Percentiles rank a stretch among this genome's conserved stretches.
Evolutionary conservation across 495 filamentous ascomycete species (phyloP).

Genomic region (Staphylotrichum longicolle): DNA sequence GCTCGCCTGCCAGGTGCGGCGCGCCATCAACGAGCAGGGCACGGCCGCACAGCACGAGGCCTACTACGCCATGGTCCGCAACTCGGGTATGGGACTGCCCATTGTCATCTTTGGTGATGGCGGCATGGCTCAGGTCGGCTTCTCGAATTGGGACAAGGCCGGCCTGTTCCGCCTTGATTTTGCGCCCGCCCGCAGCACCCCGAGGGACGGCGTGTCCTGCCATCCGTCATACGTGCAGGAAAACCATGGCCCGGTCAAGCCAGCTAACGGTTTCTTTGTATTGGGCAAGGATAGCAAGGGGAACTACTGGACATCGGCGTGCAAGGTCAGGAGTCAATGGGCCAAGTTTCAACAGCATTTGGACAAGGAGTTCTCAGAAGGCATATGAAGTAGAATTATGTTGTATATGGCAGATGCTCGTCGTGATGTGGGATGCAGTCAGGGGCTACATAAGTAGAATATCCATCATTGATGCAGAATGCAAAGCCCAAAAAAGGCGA

Average conservation of each 20-base stretch:
- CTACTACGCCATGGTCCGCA: conserved; percentile 31
- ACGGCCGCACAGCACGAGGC: conserved; percentile 47
- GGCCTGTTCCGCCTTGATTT: conserved; percentile 46
- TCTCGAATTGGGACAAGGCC: conserved; percentile 47
- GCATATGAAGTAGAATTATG: no score
- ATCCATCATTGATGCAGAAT: no score
- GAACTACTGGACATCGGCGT: conserved; percentile 49
- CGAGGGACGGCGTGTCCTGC: conserved; percentile 5
- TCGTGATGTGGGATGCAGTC: no score
- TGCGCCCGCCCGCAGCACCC: conserved; percentile 33
- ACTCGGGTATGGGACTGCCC: conserved; percentile 22
- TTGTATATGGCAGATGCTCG: no score
- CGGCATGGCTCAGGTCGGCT: conserved; percentile 40
- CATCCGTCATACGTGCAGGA: conserved; percentile 33
- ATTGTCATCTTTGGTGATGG: conserved; percentile 42
- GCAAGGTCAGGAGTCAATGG: conserved; percentile 38
- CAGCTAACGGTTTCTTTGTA: conserved; percentile 38
- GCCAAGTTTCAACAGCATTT: not conserved
- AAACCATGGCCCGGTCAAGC: conserved; percentile 34
- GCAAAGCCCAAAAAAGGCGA: no score
- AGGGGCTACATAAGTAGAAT: no score
- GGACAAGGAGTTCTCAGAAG: no score
- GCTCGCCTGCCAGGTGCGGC: conserved; percentile 38
- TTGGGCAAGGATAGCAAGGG: conserved; percentile 50
- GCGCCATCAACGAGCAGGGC: conserved; percentile 45